Percentiles rank a stretch among this genome's conserved stretches.
Conservation (phyloP, 495 filamentous ascomycete species). For the Hapsidospora chrysogenum region DNA sequence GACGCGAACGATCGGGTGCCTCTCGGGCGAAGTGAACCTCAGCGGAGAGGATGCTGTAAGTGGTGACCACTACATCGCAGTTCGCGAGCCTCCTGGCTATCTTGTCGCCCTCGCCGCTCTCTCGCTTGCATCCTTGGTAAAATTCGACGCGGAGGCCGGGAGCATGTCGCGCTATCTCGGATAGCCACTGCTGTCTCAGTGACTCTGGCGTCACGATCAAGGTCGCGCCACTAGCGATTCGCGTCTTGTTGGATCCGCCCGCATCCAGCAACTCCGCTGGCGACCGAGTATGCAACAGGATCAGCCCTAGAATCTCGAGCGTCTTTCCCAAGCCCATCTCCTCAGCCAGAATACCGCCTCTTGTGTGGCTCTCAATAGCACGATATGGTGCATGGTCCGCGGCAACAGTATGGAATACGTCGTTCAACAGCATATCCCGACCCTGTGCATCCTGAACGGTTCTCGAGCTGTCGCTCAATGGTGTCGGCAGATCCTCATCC, state of each 20-base stretch:
- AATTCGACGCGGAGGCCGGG: conserved; percentile 19
- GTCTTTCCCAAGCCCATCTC: conserved; percentile 98
- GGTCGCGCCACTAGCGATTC: conserved; percentile 44
- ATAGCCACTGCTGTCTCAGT: conserved; percentile 74
- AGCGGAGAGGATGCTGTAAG: conserved; percentile 57
- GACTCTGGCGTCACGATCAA: conserved; percentile 75
- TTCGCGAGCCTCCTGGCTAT: conserved; percentile 30
- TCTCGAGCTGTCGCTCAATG: too few species aligned
- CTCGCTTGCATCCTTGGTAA: conserved; percentile 29
- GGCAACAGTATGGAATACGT: conserved; percentile 44
- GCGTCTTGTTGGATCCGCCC: conserved; percentile 11
- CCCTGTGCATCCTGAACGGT: conserved; percentile 15
- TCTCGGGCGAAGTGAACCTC: conserved; percentile 65
- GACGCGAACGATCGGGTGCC: conserved; percentile 45
- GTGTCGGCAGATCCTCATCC: too few species aligned
- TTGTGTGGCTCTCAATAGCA: conserved; percentile 23
- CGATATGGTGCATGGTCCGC: conserved; percentile 31
- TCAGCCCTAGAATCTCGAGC: conserved; percentile 68
- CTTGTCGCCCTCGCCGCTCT: conserved; percentile 9
- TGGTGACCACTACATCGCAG: conserved; percentile 77
- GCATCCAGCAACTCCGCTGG: conserved; percentile 8
- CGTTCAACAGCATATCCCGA: conserved; percentile 29
- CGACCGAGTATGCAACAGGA: conserved; percentile 40
- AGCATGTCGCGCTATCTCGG: conserved; percentile 53
- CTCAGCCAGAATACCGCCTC: conserved; percentile 65